Base-by-base conservation (phyloP, 2,329 filamentous ascomycete species). In the Diaporthe batatas region DNA sequence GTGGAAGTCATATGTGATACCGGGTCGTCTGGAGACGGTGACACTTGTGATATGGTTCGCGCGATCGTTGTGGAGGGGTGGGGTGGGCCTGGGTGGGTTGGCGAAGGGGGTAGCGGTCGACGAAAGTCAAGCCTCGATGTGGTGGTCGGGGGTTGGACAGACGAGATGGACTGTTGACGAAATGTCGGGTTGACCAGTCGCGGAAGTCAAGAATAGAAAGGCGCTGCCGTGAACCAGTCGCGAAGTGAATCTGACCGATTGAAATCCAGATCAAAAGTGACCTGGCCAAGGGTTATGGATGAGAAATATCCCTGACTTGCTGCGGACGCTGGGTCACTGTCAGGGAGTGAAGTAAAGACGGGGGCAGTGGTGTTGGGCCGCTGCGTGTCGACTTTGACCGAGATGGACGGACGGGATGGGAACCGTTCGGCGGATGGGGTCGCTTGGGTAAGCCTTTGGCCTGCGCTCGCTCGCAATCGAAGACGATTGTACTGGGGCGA, bases 1-100 rank as follows among this genome's bases (percentile, higher is more conserved):
- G 87, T 83, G 83, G 89, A 90, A 87, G 88, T 90, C 89, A 90
- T 90, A 89, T 84, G 84, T 80, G 81, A 77, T 78, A 78, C 78
- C 72, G 71, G 67, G 64, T 70, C 71, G 68, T 74, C 67, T 68
- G 49, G 68, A 70, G 65, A 74, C 59, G 67, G 55, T 68, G 54
- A 59, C 58, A 64, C 54, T 73, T 51, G 59, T 39, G 44, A 12
- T 62, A 62, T 62, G 49, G 62, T 73, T 74, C 75, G 76, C 69
- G 47, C 29, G 55, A 69, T 72, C 57, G 73, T 58, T 58, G 53
- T 32, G 44, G 70, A 47, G 18, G 62, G 62, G 18, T 44, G 23
- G 23, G 23, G 25, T 64, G 57, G 23, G 32, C 8, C n/a, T 49
- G 29, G 29, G 29, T 54, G 51, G 32, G 71, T n/a, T 36, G 64